Base-by-base conservation (phyloP, 169 alveolate species). In the Babesia ovata region DNA sequence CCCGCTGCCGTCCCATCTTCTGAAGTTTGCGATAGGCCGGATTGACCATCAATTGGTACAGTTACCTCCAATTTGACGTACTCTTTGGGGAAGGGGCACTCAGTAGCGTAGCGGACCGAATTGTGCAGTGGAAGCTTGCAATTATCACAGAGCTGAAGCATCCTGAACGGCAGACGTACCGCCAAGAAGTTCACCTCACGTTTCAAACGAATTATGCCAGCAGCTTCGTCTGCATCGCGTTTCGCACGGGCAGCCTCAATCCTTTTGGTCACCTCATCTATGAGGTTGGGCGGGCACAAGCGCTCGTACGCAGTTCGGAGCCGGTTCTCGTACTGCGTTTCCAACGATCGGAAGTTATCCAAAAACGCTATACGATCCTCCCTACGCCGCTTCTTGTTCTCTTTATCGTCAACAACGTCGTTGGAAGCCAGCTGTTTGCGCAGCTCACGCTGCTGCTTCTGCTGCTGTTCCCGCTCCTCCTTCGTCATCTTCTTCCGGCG, bases 401-500 rank as follows among this genome's bases (percentile, higher is more conserved):
- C 71, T 87, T 84, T 75, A 79, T 88, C 85, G 54, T 90, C 91
- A 75, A 78, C 85, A 71, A 75, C 65, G 65, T 86, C 81, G 69
- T 85, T 89, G 73, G 81, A 83, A 72, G 84, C 87, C 63, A 65
- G 79, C 84, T 90, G 91, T 63, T 86, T 85, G 77, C 92, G 79
- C 69, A 90, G 73, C 75, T 91, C 95, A 36, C 87, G 91, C 70
- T 94, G 96, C 77, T 92, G 92, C 86, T 74, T 86, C 81, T 83
- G 79, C 71, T 84, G 90, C 79, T 78, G 76, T 71, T 90, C 94
- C 21, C 90, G 70, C 36, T 90, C 94, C 60, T 86, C 94, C 60
- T 93, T 92, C 21, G 96, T 91, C 83, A 94, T 85, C 75, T 90
- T 87, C 69, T 93, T 86, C 53, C 96, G 65, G 21, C 90, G 90